phyloP scores from a whole-genome alignment of 2,329 filamentous ascomycete genomes.

The Xylariales sp. region DNA sequence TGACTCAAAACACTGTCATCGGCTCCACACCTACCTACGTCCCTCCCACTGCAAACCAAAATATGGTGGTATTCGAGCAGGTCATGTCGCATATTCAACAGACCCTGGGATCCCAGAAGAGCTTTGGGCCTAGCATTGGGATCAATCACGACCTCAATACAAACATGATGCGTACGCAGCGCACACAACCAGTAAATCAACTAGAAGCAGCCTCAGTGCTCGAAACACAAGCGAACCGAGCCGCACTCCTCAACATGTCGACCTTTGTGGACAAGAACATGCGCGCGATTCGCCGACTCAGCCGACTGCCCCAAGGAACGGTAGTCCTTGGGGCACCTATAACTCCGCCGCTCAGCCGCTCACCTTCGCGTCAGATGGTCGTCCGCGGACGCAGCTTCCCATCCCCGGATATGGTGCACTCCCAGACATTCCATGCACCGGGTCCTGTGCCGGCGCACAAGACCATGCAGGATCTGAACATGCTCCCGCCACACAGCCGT shows the following conservation, averaged over 20 bases:
- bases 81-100: conserved; percentile 38
- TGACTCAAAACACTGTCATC: conserved; percentile 33
- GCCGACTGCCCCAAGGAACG: conserved; percentile 27
- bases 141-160: no score
- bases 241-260: conserved; percentile 39
- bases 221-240: conserved; percentile 35
- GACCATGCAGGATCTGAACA: no score
- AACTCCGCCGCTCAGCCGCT: conserved; percentile 29
- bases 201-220: conserved; percentile 30
- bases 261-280: conserved; percentile 38
- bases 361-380: conserved; percentile 12
- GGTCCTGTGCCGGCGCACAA: no score
- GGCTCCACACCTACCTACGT: conserved; percentile 16
- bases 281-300: conserved; percentile 36
- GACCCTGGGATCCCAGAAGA: conserved; percentile 21
- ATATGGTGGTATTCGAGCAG: conserved; percentile 39
- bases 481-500: conserved; percentile 5
- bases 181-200: conserved; percentile 22
- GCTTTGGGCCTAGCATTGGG: conserved; percentile 24
- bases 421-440: background rate
- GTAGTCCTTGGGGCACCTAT: conserved; percentile 10
- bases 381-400: conserved; percentile 3
- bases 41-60: conserved; percentile 20
- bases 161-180: conserved; percentile 37
- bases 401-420: background rate